Evolutionary conservation across 306 rosid species (phyloP).

Genomic region (Oemleria cerasiformis): DNA sequence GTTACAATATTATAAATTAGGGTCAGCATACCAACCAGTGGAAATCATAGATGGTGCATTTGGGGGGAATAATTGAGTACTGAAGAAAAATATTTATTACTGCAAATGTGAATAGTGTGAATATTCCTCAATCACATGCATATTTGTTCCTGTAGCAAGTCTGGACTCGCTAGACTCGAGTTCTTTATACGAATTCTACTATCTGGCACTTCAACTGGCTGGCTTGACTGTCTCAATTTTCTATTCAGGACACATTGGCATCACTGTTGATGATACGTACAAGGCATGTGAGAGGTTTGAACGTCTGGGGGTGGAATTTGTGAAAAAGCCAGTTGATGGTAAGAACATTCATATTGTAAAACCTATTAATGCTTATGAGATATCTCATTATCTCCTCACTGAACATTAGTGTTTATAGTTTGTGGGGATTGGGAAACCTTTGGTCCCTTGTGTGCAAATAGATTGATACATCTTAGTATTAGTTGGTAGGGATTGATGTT

Average conservation of each 20-base stretch:
- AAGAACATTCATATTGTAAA: conserved; percentile 22
- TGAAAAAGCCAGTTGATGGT: conserved; percentile 85
- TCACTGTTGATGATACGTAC: conserved; percentile 87
- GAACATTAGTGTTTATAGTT: neutral
- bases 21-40: neutral
- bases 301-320: conserved; percentile 81
- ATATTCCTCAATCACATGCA: neutral
- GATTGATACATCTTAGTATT: neutral
- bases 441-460: neutral
- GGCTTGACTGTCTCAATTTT: conserved; percentile 2
- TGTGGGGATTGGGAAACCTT: neutral
- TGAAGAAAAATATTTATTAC: neutral
- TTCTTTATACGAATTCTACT: neutral
- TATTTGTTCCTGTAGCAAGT: neutral
- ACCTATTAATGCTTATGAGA: neutral
- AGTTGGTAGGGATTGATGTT: neutral
- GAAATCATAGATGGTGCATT: neutral
- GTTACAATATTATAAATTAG: neutral
- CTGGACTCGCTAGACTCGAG: neutral
- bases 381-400: neutral
- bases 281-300: conserved; percentile 95
- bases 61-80: neutral
- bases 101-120: neutral
- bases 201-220: neutral
- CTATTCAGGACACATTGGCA: conserved; percentile 79